Base-by-base conservation (phyloP, 1,139 yeast species). In the Hemisphaericaspora lyxosophila region DNA sequence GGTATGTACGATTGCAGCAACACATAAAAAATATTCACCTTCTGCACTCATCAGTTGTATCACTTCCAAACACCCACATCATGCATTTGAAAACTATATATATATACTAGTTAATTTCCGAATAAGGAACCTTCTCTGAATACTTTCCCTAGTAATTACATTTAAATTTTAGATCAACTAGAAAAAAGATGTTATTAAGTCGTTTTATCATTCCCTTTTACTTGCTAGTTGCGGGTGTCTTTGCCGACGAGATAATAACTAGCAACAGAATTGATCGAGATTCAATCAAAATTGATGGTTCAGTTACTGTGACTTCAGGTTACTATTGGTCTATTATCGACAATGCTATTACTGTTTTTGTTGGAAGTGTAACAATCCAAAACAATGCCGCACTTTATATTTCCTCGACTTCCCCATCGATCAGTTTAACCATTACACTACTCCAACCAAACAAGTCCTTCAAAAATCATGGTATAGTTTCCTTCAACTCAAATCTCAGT, bases 101-200 rank as follows among this genome's bases (percentile, higher is more conserved):
- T n/a, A n/a, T n/a, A n/a, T n/a, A n/a, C n/a, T n/a, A n/a, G n/a
- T n/a, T n/a, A n/a, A n/a, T n/a, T n/a, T n/a, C n/a, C n/a, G n/a
- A n/a, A n/a, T n/a, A n/a, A n/a, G n/a, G n/a, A n/a, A n/a, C n/a
- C n/a, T n/a, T n/a, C n/a, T n/a, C n/a, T n/a, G n/a, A n/a, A n/a
- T n/a, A n/a, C n/a, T n/a, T n/a, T n/a, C n/a, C n/a, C n/a, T n/a
- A n/a, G n/a, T n/a, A n/a, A n/a, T n/a, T n/a, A n/a, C n/a, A n/a
- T n/a, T n/a, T n/a, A n/a, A n/a, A n/a, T n/a, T n/a, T n/a, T n/a
- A n/a, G n/a, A n/a, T n/a, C n/a, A n/a, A n/a, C n/a, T n/a, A n/a
- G n/a, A n/a, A 82, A 36, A 81, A 84, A 55, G 50, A 62, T 2
- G 88, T 13, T 25, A 25, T 25, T 25, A 25, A 11, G 27, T 4